These are phyloP conservation scores for Trametes sp. DNA, from an alignment of 1,284 basidiomycete species.

Conservation along the genomic window DNA sequence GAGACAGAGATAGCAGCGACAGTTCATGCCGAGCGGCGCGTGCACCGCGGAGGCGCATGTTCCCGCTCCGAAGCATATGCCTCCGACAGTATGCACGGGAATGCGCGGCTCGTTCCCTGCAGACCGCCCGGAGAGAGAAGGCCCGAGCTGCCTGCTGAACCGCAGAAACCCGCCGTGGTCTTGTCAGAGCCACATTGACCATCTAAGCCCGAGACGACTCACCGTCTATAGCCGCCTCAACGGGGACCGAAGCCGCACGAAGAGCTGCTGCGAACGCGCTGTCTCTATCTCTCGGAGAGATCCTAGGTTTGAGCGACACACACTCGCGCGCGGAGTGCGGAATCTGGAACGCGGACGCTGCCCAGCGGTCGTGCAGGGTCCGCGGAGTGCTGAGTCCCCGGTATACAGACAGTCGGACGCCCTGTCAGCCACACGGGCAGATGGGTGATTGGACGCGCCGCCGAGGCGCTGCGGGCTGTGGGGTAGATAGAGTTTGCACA, in stretches of 20 bases:
- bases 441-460: background rate
- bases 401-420: background rate
- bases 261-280: background rate
- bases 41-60: background rate
- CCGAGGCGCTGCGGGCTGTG: background rate
- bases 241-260: background rate
- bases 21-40: background rate
- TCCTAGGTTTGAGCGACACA: background rate
- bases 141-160: background rate
- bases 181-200: background rate
- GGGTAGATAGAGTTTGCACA: background rate
- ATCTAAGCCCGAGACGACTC: background rate
- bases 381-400: background rate
- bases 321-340: background rate
- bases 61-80: background rate
- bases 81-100: background rate
- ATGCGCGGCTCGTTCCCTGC: background rate
- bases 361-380: background rate
- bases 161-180: background rate
- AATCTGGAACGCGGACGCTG: background rate
- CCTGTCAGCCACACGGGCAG: background rate
- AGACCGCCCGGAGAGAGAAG: background rate
- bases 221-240: background rate
- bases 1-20: background rate
- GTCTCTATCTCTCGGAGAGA: background rate